Conservation (phyloP, 352 stramenopile species). For the Globisporangium viniferum region DNA sequence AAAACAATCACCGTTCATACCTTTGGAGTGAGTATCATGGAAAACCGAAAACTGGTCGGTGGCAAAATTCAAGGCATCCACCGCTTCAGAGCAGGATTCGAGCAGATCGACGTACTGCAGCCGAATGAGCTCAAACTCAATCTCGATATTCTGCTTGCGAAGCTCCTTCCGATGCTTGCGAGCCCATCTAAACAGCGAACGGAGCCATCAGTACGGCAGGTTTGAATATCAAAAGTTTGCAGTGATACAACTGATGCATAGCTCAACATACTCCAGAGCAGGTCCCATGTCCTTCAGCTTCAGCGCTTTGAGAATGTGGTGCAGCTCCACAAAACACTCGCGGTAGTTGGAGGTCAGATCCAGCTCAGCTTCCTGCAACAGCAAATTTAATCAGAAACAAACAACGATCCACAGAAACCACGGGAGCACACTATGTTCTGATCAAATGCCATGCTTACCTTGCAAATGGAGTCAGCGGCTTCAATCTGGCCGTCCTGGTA, state of each 20-base stretch:
- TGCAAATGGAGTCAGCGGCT: constrained; percentile 64
- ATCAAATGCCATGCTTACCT: constrained; percentile 24
- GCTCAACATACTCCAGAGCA: constrained; percentile 53
- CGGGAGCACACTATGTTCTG: background rate
- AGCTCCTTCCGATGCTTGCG: constrained; percentile 51
- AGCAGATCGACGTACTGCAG: constrained; percentile 81
- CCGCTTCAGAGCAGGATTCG: constrained; percentile 55
- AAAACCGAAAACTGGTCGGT: constrained; percentile 61
- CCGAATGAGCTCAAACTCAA: constrained; percentile 83
- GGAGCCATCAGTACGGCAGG: background rate
- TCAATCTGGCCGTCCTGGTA: constrained; percentile 80
- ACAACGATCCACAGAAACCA: background rate
- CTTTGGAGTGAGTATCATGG: constrained; percentile 54
- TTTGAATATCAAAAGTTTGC: background rate
- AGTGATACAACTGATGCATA: background rate
- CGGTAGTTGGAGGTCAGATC: constrained; percentile 47
- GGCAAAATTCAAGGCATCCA: constrained; percentile 69
- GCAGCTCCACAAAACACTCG: constrained; percentile 66
- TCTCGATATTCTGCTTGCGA: constrained; percentile 46
- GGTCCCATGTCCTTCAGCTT: constrained; percentile 60
- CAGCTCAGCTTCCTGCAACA: constrained; percentile 51
- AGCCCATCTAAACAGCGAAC: constrained; percentile 49
- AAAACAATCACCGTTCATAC: constrained; percentile 13
- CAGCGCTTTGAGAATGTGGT: constrained; percentile 61
- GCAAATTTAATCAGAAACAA: background rate